Evolutionary conservation across 768 basidiomycete species (phyloP).

Genomic region (Scleroderma citrinum): DNA sequence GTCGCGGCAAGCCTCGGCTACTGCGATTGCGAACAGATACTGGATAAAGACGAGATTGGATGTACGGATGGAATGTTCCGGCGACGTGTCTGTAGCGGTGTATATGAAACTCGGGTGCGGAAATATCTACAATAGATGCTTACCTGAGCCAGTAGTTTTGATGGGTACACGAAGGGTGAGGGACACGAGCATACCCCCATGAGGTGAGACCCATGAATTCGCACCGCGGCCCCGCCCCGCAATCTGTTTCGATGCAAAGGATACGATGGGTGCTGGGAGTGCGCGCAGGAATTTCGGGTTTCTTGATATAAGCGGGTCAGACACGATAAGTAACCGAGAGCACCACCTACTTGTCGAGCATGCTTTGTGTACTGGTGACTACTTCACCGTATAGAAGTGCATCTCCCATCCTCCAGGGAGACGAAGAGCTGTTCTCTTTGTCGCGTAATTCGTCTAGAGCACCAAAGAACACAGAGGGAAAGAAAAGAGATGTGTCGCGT

Average conservation of each 20-base stretch:
- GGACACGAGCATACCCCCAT: constrained; percentile 76
- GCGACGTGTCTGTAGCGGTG: not conserved
- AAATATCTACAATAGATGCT: not conserved
- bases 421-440: constrained; percentile 17
- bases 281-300: constrained; percentile 66
- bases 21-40: constrained; percentile 85
- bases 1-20: constrained; percentile 75
- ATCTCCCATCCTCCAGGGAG: constrained; percentile 63
- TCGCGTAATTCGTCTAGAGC: constrained; percentile 36
- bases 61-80: constrained; percentile 21
- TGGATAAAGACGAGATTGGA: constrained; percentile 85
- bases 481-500: constrained; percentile 62
- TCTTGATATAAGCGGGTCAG: constrained; percentile 34
- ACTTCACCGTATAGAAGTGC: constrained; percentile 80
- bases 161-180: constrained; percentile 19
- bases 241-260: constrained; percentile 82
- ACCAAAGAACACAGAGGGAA: constrained; percentile 53
- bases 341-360: constrained; percentile 77
- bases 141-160: constrained; percentile 8
- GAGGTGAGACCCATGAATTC: constrained; percentile 90
- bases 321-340: not conserved
- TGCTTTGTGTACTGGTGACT: constrained; percentile 91
- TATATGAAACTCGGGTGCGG: not conserved
- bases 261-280: constrained; percentile 74
- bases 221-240: constrained; percentile 82